These are phyloP conservation scores for Myriosclerotinia scirpicola DNA, from an alignment of 2,329 filamentous ascomycete species.

Conservation along the genomic window DNA sequence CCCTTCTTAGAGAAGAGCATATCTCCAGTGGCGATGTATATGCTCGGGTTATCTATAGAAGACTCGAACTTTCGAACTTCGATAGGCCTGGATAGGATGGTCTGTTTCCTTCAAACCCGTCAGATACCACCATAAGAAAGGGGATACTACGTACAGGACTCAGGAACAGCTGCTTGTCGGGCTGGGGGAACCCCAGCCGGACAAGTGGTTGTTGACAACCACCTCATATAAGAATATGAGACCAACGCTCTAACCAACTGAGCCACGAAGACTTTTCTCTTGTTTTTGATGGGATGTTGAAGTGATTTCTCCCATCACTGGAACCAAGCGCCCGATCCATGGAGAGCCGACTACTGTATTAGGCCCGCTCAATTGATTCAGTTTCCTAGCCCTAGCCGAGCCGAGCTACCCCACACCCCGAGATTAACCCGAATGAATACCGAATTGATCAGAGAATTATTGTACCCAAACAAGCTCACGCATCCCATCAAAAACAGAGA, in stretches of 20 bases:
- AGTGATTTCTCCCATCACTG: not conserved
- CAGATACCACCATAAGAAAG: no score
- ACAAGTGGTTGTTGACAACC: not conserved
- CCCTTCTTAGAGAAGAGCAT: not conserved
- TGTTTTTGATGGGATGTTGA: not conserved
- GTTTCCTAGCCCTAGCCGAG: not conserved
- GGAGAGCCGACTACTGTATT: no score
- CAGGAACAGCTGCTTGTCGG: not conserved
- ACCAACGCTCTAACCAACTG: slow-evolving; percentile 48
- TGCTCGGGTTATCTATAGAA: not conserved
- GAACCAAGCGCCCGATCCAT: no score
- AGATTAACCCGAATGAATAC: not conserved
- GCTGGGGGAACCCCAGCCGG: not conserved
- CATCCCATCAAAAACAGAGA: not conserved
- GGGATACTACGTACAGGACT: no score
- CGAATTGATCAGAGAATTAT: no score
- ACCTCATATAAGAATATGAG: slow-evolving; percentile 37
- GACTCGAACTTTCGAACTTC: not conserved
- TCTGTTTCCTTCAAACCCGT: no score
- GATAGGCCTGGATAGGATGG: not conserved
- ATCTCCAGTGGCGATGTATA: not conserved
- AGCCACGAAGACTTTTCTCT: slow-evolving; percentile 43
- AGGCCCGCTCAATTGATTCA: not conserved
- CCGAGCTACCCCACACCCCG: accelerated
- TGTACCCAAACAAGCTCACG: no score